Percentiles rank a stretch among this genome's conserved stretches.
Evolutionary conservation across 2,329 filamentous ascomycete genomes (phyloP).

Genomic region (Trichophyton rubrum): DNA sequence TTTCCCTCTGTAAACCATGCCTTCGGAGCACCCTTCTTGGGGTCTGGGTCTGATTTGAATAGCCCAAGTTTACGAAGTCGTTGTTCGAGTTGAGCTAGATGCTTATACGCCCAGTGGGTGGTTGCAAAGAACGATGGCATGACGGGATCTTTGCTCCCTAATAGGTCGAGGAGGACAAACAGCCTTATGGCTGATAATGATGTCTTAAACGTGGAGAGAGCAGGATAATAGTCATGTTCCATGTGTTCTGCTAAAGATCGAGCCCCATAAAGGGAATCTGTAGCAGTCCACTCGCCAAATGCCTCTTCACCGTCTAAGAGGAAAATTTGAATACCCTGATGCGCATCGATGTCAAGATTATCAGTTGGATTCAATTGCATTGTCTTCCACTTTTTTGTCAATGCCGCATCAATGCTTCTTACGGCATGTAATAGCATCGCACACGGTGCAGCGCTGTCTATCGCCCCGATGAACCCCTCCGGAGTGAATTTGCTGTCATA

Average conservation of each 20-base stretch:
- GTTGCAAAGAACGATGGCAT: conserved; percentile 80
- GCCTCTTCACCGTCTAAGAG: conserved; percentile 92
- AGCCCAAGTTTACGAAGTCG: conserved; percentile 56
- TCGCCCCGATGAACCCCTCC: conserved; percentile 81
- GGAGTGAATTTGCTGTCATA: conserved; percentile 78
- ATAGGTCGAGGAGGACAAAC: conserved; percentile 82
- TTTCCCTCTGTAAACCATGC: conserved; percentile 55
- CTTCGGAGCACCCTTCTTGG: conserved; percentile 20
- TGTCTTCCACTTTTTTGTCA: conserved; percentile 69
- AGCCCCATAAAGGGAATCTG: conserved; percentile 79
- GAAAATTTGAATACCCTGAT: conserved; percentile 75
- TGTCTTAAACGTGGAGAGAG: conserved; percentile 61
- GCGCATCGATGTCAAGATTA: conserved; percentile 49
- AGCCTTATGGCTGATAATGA: conserved; percentile 69
- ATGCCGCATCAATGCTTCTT: conserved; percentile 61
- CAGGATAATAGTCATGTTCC: conserved; percentile 57
- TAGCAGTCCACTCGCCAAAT: conserved; percentile 64
- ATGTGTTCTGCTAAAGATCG: conserved; percentile 70
- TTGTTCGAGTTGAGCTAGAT: conserved; percentile 60
- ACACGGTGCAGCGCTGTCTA: conserved; percentile 85
- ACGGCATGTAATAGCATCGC: conserved; percentile 85
- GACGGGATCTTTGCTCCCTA: conserved; percentile 55
- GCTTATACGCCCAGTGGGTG: conserved; percentile 85
- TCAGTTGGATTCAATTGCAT: conserved; percentile 44
- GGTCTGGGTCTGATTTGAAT: conserved; percentile 48